Percentiles rank a stretch among this genome's conserved stretches.
These are phyloP conservation scores for Tulasnella sp. DNA, from an alignment of 768 basidiomycete genomes.

Conservation along the genomic window DNA sequence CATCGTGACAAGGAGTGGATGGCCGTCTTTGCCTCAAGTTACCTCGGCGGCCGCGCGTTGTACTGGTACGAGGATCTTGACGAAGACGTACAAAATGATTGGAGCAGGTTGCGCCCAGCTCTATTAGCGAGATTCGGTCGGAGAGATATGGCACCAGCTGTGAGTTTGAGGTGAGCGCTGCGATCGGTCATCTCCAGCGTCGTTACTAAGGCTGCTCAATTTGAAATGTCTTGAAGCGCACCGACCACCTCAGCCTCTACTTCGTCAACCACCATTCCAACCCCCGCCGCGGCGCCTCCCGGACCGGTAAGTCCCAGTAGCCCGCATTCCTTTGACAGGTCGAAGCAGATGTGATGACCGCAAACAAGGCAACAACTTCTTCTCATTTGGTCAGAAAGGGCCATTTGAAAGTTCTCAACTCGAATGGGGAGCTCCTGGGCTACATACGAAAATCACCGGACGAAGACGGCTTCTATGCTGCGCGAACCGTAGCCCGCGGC, in stretches of 20 bases:
- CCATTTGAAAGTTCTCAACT: no score
- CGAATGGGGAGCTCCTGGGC: background rate
- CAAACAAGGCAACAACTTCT: background rate
- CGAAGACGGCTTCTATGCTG: no score
- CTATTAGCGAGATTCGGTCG: background rate
- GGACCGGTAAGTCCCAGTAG: no score
- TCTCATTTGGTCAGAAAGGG: no score
- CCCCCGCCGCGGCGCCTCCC: background rate
- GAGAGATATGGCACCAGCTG: no score
- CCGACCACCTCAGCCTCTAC: background rate
- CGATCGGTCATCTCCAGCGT: background rate
- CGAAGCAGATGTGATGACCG: background rate
- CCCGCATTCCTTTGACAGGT: no score
- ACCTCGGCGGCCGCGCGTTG: background rate
- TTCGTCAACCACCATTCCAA: background rate
- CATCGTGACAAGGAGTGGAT: slow-evolving; percentile 1
- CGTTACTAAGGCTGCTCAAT: background rate
- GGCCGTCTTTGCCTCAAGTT: background rate
- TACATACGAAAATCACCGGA: no score
- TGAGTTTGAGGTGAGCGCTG: background rate
- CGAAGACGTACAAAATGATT: background rate
- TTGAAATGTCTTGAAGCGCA: no score
- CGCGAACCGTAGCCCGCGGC: no score
- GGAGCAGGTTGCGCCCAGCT: background rate
- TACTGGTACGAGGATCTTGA: slow-evolving; percentile 12